phyloP scores from a whole-genome alignment of 108 stramenopile genomes.

The Bacterosira constricta region DNA sequence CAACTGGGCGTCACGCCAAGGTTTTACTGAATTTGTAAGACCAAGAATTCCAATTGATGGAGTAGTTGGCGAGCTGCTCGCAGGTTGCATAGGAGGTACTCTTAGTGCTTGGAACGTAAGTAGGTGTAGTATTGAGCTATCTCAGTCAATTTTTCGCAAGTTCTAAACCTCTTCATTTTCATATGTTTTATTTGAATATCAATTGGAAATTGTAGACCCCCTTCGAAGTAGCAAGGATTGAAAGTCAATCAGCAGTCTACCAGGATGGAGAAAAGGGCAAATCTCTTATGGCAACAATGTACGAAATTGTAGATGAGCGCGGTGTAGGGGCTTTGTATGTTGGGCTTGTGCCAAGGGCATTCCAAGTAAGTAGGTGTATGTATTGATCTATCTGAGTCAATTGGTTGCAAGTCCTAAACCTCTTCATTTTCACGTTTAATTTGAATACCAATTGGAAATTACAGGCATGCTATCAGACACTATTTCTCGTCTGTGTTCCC shows the following conservation, averaged over 20 bases:
- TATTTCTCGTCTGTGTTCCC: slow-evolving; percentile 37
- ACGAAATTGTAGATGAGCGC: slow-evolving; percentile 24
- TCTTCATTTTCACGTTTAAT: too few relatives aligned
- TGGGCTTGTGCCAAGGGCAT: slow-evolving; percentile 26
- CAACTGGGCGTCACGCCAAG: slow-evolving; percentile 40
- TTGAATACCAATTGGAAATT: too few relatives aligned
- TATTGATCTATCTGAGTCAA: too few relatives aligned
- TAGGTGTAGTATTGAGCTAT: too few relatives aligned
- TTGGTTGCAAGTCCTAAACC: too few relatives aligned
- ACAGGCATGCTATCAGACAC: slow-evolving; percentile 35
- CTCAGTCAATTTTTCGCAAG: too few relatives aligned
- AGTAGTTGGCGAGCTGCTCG: slow-evolving; percentile 24
- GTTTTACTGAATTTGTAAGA: slow-evolving; percentile 33
- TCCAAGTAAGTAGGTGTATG: too few relatives aligned
- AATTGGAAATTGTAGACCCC: too few relatives aligned
- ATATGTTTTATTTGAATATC: too few relatives aligned
- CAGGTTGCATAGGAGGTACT: slow-evolving; percentile 31
- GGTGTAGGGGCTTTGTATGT: slow-evolving; percentile 26
- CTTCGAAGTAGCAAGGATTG: slow-evolving; percentile 38
- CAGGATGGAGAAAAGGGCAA: background rate
- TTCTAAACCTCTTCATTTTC: too few relatives aligned
- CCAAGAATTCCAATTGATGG: slow-evolving; percentile 23
- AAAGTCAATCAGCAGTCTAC: slow-evolving; percentile 13
- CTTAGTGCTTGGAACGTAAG: slow-evolving; percentile 41
- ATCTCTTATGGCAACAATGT: slow-evolving; percentile 27